Base-by-base conservation (phyloP, 495 filamentous ascomycete genomes). In the Hyaloscypha hepaticicola region DNA sequence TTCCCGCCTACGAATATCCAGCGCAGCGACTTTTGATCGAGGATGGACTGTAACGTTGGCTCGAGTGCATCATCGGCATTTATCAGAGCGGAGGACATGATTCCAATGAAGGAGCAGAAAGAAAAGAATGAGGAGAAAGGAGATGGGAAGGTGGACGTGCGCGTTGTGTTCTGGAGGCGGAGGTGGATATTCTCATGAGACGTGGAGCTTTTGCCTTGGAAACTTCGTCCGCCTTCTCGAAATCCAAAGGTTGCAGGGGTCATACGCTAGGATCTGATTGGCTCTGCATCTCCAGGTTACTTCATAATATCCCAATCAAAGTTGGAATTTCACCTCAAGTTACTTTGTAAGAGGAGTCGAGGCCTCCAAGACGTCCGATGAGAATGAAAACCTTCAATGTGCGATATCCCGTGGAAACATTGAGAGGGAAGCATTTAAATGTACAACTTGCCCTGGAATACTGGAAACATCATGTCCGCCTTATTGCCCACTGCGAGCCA, bases 1-100 rank as follows among this genome's bases (percentile, higher is more conserved):
- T 99, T 99, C 61, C 95, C 95, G 71, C 95, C 95, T 55, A 98
- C 96, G 72, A 99, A 99, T 76, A 99, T 96, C 96, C 96, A 99
- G 67, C 95, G 92, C 56, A 99, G 87, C 22, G 91, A 88, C 72
- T 90, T 90, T 75, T 99, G 95, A 79, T 93, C 90, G 71, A 98
- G 83, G 71, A 99, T 92, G 51, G 90, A 90, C 83, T 97, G 90
- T 73, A 99, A 90, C 41, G 92, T 91, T 21, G 96, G 91, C 81
- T 96, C 92, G 77, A 98, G 84, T 65, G 82, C 75, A 74, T 90
- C 88, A 73, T 91, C 90, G 68, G 78, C 75, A 65, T 89, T 81
- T 68, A 92, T 75, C 55, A 87, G 74, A 29, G 87, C 82, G 31
- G 86, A 79, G 22, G 63, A 70, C 67, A 64, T 63, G 38, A 22